Conservation (phyloP, 768 basidiomycete species). For the Pilatotrama ljubarskyi region DNA sequence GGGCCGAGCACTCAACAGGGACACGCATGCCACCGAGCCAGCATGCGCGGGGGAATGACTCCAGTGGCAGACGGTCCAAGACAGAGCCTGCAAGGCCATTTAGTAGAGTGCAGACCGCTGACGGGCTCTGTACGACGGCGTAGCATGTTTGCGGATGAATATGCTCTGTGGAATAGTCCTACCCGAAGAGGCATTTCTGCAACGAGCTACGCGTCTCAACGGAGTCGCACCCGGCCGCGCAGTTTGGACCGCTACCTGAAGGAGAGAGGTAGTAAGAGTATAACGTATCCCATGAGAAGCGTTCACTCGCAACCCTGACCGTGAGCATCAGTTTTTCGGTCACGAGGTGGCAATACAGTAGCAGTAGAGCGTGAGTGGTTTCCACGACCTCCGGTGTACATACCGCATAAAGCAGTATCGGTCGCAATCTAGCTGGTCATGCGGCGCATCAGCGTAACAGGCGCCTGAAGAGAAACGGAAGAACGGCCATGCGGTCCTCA, state of each 20-base stretch:
- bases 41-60: too few relatives aligned
- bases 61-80: too few relatives aligned
- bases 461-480: not conserved
- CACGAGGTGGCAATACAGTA: not conserved
- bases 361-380: not conserved
- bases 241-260: not conserved
- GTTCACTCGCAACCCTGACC: not conserved
- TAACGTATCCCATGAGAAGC: not conserved
- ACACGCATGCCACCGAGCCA: too few relatives aligned
- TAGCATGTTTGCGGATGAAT: not conserved
- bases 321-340: not conserved
- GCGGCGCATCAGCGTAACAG: conserved; percentile 6
- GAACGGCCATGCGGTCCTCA: conserved; percentile 1
- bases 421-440: conserved; percentile 5
- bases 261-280: not conserved
- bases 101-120: not conserved
- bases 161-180: not conserved
- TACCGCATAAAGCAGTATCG: conserved; percentile 2
- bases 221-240: not conserved
- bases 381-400: not conserved
- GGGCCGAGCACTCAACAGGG: too few relatives aligned
- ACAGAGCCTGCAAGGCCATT: not conserved
- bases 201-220: not conserved
- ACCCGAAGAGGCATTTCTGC: not conserved
- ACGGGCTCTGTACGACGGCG: not conserved